Conservation (phyloP, 2,329 filamentous ascomycete genomes). For the Stagonosporopsis chrysanthemi region DNA sequence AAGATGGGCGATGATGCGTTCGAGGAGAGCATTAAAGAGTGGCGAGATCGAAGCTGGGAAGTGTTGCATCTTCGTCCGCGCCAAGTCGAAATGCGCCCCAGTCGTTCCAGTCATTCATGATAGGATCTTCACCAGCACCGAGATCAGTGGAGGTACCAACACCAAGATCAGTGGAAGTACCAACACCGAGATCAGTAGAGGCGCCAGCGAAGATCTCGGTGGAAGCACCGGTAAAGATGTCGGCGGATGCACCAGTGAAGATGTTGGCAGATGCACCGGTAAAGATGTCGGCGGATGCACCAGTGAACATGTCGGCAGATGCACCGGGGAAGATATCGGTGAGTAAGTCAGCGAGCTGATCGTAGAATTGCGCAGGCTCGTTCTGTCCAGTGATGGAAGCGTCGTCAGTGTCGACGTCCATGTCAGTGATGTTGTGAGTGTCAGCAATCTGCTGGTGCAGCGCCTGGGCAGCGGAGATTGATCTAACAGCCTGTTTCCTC, state of each 20-base stretch:
- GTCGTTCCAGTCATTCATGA: conserved; percentile 7
- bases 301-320: background rate
- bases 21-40: background rate
- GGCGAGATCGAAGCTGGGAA: conserved; percentile 22
- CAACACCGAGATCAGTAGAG: no score
- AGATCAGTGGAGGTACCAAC: background rate
- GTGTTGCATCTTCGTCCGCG: conserved; percentile 29
- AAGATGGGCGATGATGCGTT: background rate
- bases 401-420: background rate
- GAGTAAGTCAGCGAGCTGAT: conserved; percentile 8
- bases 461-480: conserved; percentile 4
- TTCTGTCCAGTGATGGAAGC: background rate
- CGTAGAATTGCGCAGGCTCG: conserved; percentile 10
- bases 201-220: no score
- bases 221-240: no score
- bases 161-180: background rate
- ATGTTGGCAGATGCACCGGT: no score
- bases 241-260: no score
- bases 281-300: no score
- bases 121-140: background rate
- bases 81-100: conserved; percentile 27
- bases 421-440: conserved; percentile 1
- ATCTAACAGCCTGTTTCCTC: conserved; percentile 21
- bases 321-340: background rate
- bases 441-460: conserved; percentile 19